Percentiles rank a stretch among this genome's conserved stretches.
phyloP scores from a whole-genome alignment of 768 basidiomycete species.

The Pisolithus sp. region DNA sequence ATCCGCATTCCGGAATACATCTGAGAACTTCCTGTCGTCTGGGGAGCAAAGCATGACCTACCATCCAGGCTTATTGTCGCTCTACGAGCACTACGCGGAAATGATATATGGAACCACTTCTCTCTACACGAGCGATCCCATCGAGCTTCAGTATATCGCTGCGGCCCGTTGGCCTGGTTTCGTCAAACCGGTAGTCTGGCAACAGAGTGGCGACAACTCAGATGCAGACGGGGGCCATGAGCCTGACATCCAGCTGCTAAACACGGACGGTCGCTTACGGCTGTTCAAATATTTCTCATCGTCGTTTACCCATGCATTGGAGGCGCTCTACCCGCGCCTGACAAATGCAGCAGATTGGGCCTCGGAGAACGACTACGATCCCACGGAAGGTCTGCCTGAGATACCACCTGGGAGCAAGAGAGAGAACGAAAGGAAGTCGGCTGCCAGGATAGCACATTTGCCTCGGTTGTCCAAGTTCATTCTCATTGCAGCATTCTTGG shows the following conservation, averaged over 20 bases:
- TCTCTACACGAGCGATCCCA: conserved; percentile 57
- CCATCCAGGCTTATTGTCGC: conserved; percentile 46
- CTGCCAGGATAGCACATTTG: conserved; percentile 31
- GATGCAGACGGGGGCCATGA: conserved; percentile 19
- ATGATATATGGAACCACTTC: conserved; percentile 56
- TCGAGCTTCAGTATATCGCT: conserved; percentile 70
- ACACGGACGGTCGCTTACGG: conserved; percentile 60
- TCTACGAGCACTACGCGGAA: conserved; percentile 60
- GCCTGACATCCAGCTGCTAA: conserved; percentile 32
- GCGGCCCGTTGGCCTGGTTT: conserved; percentile 81
- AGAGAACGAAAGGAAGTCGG: conserved; percentile 4
- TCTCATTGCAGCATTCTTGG: conserved; percentile 70
- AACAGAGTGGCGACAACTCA: conserved; percentile 24
- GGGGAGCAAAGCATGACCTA: conserved; percentile 30
- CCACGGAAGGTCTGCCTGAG: neutral
- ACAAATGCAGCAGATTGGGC: conserved; percentile 65
- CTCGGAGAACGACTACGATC: conserved; percentile 39
- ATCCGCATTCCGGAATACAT: conserved; percentile 29
- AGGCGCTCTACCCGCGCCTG: conserved; percentile 61
- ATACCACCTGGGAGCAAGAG: conserved; percentile 1
- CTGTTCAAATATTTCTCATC: conserved; percentile 57
- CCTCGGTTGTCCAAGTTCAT: conserved; percentile 71
- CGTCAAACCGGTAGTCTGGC: conserved; percentile 58
- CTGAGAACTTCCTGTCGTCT: conserved; percentile 1
- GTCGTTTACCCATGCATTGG: conserved; percentile 55